Evolutionary conservation across 2,329 filamentous ascomycete species (phyloP), one percentile per base, ranked within the genome.

Genomic region (Domatiomyces catenatus): DNA sequence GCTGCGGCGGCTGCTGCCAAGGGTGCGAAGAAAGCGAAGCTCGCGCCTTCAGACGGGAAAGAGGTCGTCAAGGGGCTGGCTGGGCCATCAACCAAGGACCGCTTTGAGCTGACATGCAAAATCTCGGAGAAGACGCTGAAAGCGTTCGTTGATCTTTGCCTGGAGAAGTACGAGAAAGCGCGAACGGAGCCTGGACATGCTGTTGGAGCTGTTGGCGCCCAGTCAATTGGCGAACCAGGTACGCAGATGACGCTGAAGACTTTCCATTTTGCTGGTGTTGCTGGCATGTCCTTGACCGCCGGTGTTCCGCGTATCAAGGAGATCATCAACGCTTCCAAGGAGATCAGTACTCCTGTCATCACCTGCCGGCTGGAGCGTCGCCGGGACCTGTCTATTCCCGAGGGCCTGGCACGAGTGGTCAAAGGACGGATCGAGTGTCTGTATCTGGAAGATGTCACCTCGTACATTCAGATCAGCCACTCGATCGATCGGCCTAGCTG

Each of bases 241-340:
- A 98, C 92, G 0, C 92, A 98, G 68, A 98, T 98, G 92, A 98
- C 92, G 1, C 71, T 98, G 56, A 96, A 96, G 71, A 96, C 92
- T 64, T 96, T 96, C 80, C 92, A 96, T 84, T 98, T 98, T 73
- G 92, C 92, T 64, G 92, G 92, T 84, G 92, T 98, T 56, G 92
- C 92, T 44, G 90, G 90, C 66, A 96, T 98, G 92, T 94, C 87
- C 76, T 94, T 98, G 64, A 98, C 92, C 0, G 87, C 95, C 64
- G 92, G 92, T 85, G 92, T 98, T 5, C 92, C 92, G 1, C 90
- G 92, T 81, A 98, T 98, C 73, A 98, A 98, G 71, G 92, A 98
- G 74, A 98, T 98, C 59, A 98, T 98, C 80, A 98, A 98, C 69
- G 92, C 92, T 5, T 94, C 88, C 7, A 94, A 88, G 65, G 73